These are phyloP conservation scores for Phytophthora podocarpi DNA, from an alignment of 352 stramenopile species.

Conservation along the genomic window DNA sequence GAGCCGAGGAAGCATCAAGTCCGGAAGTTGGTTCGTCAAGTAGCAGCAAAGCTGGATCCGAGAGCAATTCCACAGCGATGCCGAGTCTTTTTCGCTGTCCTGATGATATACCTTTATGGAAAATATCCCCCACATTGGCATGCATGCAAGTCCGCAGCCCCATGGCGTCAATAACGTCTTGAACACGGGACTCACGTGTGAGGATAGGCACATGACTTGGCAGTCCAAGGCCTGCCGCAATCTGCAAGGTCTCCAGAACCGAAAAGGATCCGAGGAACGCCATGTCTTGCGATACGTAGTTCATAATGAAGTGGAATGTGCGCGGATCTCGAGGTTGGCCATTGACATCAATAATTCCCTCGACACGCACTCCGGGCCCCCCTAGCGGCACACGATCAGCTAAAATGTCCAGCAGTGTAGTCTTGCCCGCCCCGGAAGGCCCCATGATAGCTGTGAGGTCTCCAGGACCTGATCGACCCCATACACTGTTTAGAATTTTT, in stretches of 20 bases:
- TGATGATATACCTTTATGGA: slow-evolving; percentile 86
- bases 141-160: slow-evolving; percentile 53
- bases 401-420: slow-evolving; percentile 68
- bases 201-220: slow-evolving; percentile 45
- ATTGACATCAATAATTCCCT: slow-evolving; percentile 63
- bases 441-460: slow-evolving; percentile 77
- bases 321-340: slow-evolving; percentile 39
- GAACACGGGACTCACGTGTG: slow-evolving; percentile 55
- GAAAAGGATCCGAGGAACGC: slow-evolving; percentile 72
- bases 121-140: slow-evolving; percentile 83
- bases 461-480: slow-evolving; percentile 55
- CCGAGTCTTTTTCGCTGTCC: slow-evolving; percentile 92
- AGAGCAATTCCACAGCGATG: slow-evolving; percentile 94
- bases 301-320: slow-evolving; percentile 54
- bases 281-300: slow-evolving; percentile 70
- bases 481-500: slow-evolving; percentile 63
- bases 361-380: slow-evolving; percentile 32
- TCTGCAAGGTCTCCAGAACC: slow-evolving; percentile 67
- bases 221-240: slow-evolving; percentile 59
- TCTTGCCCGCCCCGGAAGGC: slow-evolving; percentile 68
- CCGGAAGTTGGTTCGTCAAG: slow-evolving; percentile 94
- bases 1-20: slow-evolving; percentile 90
- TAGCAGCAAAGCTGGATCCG: slow-evolving; percentile 94
- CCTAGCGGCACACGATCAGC: slow-evolving; percentile 41
- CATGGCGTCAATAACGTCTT: slow-evolving; percentile 76